Evolutionary conservation across 2,329 filamentous ascomycete genomes (phyloP).

Genomic region (Ceratocystis eucalypticola): DNA sequence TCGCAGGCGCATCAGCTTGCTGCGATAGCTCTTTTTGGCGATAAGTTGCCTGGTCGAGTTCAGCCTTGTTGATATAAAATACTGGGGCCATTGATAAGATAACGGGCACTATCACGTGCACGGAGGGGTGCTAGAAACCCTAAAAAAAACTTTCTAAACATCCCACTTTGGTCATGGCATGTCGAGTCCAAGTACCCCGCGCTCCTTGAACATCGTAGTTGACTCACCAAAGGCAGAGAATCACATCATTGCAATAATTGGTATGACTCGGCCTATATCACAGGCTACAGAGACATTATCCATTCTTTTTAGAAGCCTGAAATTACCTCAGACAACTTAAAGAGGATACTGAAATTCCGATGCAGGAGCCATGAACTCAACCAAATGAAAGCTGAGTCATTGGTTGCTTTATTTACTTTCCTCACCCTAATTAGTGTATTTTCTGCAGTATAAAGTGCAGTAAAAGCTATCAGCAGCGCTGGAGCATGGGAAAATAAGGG

Average conservation of each 20-base stretch:
- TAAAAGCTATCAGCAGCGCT: constrained; percentile 4
- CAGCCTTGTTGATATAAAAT: background rate
- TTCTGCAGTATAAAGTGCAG: background rate
- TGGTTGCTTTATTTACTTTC: constrained; percentile 7
- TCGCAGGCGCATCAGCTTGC: constrained; percentile 15
- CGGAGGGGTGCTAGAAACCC: background rate
- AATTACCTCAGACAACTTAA: background rate
- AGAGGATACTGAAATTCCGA: constrained; percentile 4
- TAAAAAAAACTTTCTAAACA: background rate
- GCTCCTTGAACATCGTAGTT: background rate
- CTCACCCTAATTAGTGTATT: background rate
- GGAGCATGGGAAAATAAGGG: background rate
- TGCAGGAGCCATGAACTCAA: constrained; percentile 14
- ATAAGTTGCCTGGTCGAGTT: background rate
- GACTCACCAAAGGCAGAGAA: background rate
- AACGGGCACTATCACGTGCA: background rate
- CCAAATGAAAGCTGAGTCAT: constrained; percentile 18
- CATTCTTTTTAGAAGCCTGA: background rate
- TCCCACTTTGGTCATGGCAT: background rate
- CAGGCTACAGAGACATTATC: background rate
- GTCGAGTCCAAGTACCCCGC: background rate
- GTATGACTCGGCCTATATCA: background rate
- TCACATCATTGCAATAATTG: background rate
- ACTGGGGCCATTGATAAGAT: background rate
- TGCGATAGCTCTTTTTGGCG: background rate